Evolutionary conservation across 306 rosid species (phyloP), one percentile per base, ranked within the genome.

Genomic region (Calophaca sinica): DNA sequence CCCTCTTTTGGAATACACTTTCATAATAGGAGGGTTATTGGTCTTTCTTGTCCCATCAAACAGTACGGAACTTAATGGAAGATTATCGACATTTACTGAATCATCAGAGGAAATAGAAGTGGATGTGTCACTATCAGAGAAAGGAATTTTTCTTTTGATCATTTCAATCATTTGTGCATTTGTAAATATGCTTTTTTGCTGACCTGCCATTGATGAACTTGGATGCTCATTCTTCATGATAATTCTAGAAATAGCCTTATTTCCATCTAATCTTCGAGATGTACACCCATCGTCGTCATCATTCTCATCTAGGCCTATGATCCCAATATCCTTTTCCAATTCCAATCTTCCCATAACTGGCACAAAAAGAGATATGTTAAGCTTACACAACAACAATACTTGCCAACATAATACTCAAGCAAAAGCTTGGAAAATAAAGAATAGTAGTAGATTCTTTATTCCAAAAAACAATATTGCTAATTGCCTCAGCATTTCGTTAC

Each of bases 311-410:
- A 52, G 39, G 55, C 57, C 5, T 48, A 33, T 11, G 9, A 75
- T 5, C 68, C 12, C 72, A 60, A 32, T 41, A 20, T 3, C 33
- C n/a, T 7, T 51, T 42, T 6, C 3, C 10, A 7, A 5, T 38
- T 6, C 7, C 14, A 2, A 26, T 54, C 12, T 63, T 62, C 14
- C 52, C 10, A 15, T 13, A 41, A 13, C 84, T 79, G 75, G 7
- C 64, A 74, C 38, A 82, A 46, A 46, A 51, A 72, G 20, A 33
- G 32, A 59, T 5, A 32, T 66, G 61, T 61, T 54, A 68, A 70
- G 63, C 44, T 54, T 51, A 52, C 11, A 62, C 9, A 15, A 29
- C 62, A 46, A 52, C 4, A 53, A 53, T 41, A 38, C 54, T 79
- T 55, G 69, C 42, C 36, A 36, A 76, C 64, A 81, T 13, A 55